phyloP scores from a whole-genome alignment of 805 yeast genomes.

The Cyberlindnera mycetangii region DNA sequence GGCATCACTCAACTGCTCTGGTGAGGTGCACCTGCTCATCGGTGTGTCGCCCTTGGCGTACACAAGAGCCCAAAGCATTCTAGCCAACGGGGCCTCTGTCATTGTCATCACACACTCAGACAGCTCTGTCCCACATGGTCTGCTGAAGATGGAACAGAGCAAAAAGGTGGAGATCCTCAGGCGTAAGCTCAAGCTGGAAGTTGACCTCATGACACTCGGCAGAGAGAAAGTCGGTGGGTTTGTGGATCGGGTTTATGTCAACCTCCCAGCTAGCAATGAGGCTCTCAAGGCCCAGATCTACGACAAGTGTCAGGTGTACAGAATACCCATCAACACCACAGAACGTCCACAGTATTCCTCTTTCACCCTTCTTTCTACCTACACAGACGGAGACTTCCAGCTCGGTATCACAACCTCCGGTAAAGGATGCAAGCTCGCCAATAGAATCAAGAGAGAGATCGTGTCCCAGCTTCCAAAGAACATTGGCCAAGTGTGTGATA shows the following conservation, averaged over 20 bases:
- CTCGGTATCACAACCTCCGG: slow-evolving; percentile 84
- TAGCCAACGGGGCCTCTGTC: slow-evolving; percentile 56
- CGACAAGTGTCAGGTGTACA: slow-evolving; percentile 48
- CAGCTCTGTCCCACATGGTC: slow-evolving; percentile 26
- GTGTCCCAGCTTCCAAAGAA: slow-evolving; percentile 63
- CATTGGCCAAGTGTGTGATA: slow-evolving; percentile 64
- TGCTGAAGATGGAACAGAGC: slow-evolving; percentile 27
- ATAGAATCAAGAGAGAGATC: slow-evolving; percentile 73
- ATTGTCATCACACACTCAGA: slow-evolving; percentile 40
- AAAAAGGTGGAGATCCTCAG: slow-evolving; percentile 30
- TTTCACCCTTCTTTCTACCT: slow-evolving; percentile 73
- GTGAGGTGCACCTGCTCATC: slow-evolving; percentile 55
- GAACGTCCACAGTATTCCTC: slow-evolving; percentile 72
- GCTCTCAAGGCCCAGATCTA: slow-evolving; percentile 41
- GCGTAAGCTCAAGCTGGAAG: slow-evolving; percentile 33
- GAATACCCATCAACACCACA: slow-evolving; percentile 82
- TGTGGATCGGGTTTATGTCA: slow-evolving; percentile 76
- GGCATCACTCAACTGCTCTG: slow-evolving; percentile 36
- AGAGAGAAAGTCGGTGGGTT: slow-evolving; percentile 56
- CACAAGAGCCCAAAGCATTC: slow-evolving; percentile 44
- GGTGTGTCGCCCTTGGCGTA: slow-evolving; percentile 48
- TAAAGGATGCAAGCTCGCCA: slow-evolving; percentile 84
- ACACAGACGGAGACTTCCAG: slow-evolving; percentile 69
- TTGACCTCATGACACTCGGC: slow-evolving; percentile 56
- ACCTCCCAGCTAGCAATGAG: slow-evolving; percentile 34